Percentiles rank a stretch among this genome's conserved stretches.
phyloP scores from a whole-genome alignment of 2,329 filamentous ascomycete species.

The Verticillium tricorpus region DNA sequence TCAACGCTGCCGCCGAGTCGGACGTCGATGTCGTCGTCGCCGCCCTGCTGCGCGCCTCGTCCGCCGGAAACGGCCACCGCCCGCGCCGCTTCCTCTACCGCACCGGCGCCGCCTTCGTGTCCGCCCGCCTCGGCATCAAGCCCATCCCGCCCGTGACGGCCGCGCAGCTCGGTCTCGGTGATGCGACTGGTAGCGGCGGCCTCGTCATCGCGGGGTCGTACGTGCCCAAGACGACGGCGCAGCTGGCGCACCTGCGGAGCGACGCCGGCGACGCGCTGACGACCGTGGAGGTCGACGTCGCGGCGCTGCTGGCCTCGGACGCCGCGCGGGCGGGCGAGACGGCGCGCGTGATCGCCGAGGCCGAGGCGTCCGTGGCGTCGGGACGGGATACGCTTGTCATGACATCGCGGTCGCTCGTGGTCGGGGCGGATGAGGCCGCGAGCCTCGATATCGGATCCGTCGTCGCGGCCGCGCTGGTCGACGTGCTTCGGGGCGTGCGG shows the following conservation, averaged over 20 bases:
- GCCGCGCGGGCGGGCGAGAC: conserved; percentile 26
- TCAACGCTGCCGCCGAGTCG: conserved; percentile 46
- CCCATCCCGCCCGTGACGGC: conserved; percentile 47
- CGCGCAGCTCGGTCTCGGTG: conserved; percentile 29
- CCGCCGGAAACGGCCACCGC: conserved; percentile 10
- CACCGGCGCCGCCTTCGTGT: conserved; percentile 35
- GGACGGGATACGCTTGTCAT: conserved; percentile 52
- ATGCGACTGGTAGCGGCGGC: conserved; percentile 30
- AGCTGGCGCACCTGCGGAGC: conserved; percentile 38
- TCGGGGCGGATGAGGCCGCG: conserved; percentile 39
- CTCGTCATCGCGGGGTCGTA: conserved; percentile 53
- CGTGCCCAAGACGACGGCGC: conserved; percentile 53
- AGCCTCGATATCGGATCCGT: conserved; percentile 49
- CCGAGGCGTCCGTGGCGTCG: conserved; percentile 31
- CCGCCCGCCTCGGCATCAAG: conserved; percentile 44
- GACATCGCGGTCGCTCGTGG: conserved; percentile 49
- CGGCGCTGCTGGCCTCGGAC: conserved; percentile 36
- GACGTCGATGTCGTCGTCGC: conserved; percentile 51
- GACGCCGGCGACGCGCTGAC: conserved; percentile 34
- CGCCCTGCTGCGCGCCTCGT: conserved; percentile 33
- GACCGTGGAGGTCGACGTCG: conserved; percentile 43
- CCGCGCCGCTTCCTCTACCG: conserved; percentile 28
- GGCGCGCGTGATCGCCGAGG: conserved; percentile 20
- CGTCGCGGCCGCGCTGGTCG: conserved; percentile 46
- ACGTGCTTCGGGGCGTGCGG: conserved; percentile 38